Conservation (phyloP, 805 yeast species). For the Kuraishia hungarica region DNA sequence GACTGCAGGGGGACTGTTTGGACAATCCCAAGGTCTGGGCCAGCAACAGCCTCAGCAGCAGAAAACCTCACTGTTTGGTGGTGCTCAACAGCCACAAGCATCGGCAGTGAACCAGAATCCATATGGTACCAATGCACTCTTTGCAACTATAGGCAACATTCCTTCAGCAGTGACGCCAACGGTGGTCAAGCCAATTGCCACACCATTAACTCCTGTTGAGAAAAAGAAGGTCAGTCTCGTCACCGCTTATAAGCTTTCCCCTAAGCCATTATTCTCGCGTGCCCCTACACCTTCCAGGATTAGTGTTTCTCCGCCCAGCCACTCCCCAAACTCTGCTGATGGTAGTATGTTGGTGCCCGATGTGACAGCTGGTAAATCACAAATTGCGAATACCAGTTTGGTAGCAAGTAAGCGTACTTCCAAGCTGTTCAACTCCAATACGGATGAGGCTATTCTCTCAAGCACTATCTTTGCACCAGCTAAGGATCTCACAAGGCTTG, state of each 20-base stretch:
- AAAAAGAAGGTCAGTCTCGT: constrained; percentile 56
- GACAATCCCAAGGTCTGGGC: constrained; percentile 13
- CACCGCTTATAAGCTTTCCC: constrained; percentile 55
- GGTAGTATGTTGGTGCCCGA: neutral
- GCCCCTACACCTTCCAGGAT: constrained; percentile 7
- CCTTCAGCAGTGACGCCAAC: constrained; percentile 30
- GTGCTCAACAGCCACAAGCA: constrained; percentile 17
- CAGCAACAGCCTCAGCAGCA: constrained; percentile 20
- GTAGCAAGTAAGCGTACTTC: neutral
- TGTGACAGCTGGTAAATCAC: neutral
- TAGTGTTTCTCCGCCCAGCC: constrained; percentile 1
- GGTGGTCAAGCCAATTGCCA: constrained; percentile 42
- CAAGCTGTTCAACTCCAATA: constrained; percentile 32
- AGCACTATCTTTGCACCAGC: constrained; percentile 68
- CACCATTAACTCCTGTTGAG: constrained; percentile 33
- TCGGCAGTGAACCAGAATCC: constrained; percentile 46
- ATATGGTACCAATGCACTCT: constrained; percentile 72
- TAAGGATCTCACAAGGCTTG: constrained; percentile 41
- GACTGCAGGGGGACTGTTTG: constrained; percentile 32
- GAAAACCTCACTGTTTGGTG: constrained; percentile 15
- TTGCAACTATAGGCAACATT: constrained; percentile 28
- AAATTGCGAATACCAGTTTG: neutral
- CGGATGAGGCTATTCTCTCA: constrained; percentile 61
- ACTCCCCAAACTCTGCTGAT: neutral
- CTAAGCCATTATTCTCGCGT: constrained; percentile 43